Evolutionary conservation across 768 basidiomycete genomes (phyloP), one percentile per base, ranked within the genome.

Genomic region (Pulveroboletus sp.): DNA sequence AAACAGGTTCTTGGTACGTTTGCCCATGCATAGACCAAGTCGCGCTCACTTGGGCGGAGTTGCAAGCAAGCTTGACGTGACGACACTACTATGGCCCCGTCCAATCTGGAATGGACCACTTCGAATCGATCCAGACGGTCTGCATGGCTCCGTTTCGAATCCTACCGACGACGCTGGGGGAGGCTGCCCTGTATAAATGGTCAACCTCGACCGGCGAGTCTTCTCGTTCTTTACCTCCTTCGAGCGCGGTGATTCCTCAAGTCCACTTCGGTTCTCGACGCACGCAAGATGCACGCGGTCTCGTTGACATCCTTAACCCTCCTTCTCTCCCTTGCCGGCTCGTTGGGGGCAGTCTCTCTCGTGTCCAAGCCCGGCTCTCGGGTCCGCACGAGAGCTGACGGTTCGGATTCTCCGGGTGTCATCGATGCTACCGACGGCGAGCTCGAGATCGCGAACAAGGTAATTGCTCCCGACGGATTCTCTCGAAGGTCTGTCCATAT

Each of bases 401-500:
- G 17, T 43, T 32, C 50, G 6, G 31, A n/a, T 32, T 27, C 51
- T 8, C 48, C 54, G 4, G 29, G 11, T 22, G 41, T 63, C 42
- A 43, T 68, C 35, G 60, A 61, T n/a, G 68, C 68, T 29, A 43
- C 49, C 34, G 37, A 60, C 19, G 58, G 58, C 30, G 62, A 71
- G 20, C 55, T 80, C 9, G 59, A 67, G 39, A 65, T 80, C 41
- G 58, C 64, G 9, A 79, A 79, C 61, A 65, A 64, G 43, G 49
- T 63, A 12, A 73, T 81, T 45, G 55, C 74, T 13, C 80, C 81
- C 0, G 80, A 81, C 62, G 79, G 80, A 19, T 79, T 72, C 48
- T 45, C 47, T 38, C 65, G 65, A 36, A 65, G 68, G 75, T 75
- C 27, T 17, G 65, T 65, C 50, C 16, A 3, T 51, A 16, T 31